Conservation (phyloP, 2,329 filamentous ascomycete genomes). For the Colletotrichum costaricense region DNA sequence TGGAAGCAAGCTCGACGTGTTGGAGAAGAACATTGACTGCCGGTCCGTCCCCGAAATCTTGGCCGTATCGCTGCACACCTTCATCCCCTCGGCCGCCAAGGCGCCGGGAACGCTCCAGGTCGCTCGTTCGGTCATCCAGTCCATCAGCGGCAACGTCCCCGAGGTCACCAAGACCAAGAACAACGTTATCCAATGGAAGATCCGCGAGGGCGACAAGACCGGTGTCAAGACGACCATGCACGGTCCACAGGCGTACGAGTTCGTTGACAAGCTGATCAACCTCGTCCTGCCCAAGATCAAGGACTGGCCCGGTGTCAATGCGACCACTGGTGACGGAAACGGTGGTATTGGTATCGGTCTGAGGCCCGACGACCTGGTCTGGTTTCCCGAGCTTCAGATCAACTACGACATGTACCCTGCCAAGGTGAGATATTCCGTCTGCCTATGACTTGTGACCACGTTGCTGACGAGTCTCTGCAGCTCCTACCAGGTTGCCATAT, state of each 20-base stretch:
- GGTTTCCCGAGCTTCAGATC: constrained; percentile 94
- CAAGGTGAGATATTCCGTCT: constrained; percentile 42
- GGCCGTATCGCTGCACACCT: constrained; percentile 83
- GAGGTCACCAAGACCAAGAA: constrained; percentile 75
- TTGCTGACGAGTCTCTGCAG: constrained; percentile 47
- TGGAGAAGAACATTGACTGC: constrained; percentile 82
- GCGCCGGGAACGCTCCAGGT: constrained; percentile 84
- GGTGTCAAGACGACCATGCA: constrained; percentile 82
- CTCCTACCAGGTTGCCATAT: constrained; percentile 90
- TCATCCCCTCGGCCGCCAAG: constrained; percentile 75
- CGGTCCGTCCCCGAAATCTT: constrained; percentile 86
- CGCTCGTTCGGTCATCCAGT: constrained; percentile 84
- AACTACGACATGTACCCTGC: constrained; percentile 84
- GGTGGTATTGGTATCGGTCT: constrained; percentile 91
- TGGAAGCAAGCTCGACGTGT: constrained; percentile 74
- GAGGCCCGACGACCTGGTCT: constrained; percentile 76
- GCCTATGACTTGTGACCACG: constrained; percentile 62
- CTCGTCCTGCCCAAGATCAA: constrained; percentile 95
- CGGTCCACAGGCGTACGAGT: constrained; percentile 88
- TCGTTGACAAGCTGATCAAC: constrained; percentile 89
- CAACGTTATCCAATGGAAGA: constrained; percentile 80
- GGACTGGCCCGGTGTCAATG: constrained; percentile 83
- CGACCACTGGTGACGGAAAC: constrained; percentile 80
- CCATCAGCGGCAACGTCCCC: constrained; percentile 83
- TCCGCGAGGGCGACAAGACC: constrained; percentile 77